Evolutionary conservation across 805 yeast species (phyloP).

Genomic region (Yamadazyma sp.): DNA sequence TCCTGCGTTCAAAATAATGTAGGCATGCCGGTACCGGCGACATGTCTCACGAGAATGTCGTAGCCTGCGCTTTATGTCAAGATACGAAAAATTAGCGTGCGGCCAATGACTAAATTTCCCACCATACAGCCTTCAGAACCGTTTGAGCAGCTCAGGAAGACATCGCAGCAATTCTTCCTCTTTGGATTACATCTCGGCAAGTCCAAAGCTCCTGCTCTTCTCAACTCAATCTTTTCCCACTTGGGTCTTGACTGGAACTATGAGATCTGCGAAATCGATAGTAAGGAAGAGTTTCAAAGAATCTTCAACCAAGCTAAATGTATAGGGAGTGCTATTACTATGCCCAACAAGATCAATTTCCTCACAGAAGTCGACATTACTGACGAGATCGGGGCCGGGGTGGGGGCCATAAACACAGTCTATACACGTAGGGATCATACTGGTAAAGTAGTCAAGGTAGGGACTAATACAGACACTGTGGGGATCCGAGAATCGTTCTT

Average conservation of each 20-base stretch:
- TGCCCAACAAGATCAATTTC: conserved; percentile 32
- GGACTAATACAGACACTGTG: conserved; percentile 34
- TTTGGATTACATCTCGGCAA: conserved; percentile 26
- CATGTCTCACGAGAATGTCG: too few species aligned
- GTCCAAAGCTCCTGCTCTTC: conserved; percentile 29
- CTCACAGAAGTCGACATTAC: conserved; percentile 25
- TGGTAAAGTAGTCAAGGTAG: conserved; percentile 18
- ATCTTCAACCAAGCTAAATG: conserved; percentile 11
- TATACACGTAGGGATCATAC: conserved; percentile 21
- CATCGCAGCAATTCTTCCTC: conserved; percentile 12
- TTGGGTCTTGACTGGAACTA: conserved; percentile 26
- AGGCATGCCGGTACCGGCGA: too few species aligned
- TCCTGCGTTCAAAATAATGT: too few species aligned
- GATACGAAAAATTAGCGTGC: too few species aligned
- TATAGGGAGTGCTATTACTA: conserved; percentile 32
- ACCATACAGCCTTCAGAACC: too few species aligned
- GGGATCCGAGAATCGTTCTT: conserved; percentile 31
- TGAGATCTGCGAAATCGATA: conserved; percentile 22
- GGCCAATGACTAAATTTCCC: too few species aligned
- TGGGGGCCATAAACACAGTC: conserved; percentile 35
- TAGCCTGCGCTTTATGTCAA: too few species aligned
- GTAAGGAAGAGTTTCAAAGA: conserved; percentile 21
- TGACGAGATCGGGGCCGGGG: conserved; percentile 29
- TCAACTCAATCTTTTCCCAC: conserved; percentile 23
- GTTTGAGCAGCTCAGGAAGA: conserved; percentile 10